Evolutionary conservation across 768 basidiomycete genomes (phyloP).

Genomic region (Psilocybe cyanescens): DNA sequence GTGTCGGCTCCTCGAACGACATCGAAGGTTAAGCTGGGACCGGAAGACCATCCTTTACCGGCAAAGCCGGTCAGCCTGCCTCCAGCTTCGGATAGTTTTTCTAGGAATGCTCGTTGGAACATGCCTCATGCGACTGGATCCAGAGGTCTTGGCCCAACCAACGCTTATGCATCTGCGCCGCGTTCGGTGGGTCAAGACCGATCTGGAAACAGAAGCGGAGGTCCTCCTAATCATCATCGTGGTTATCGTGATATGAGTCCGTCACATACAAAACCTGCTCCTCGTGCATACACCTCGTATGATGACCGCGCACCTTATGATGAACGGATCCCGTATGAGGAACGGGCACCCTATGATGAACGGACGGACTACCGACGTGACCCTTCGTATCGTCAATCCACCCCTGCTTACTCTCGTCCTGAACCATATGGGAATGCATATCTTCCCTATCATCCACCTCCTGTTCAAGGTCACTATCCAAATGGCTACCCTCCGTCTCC

Average conservation of each 20-base stretch:
- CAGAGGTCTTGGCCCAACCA: conserved; percentile 31
- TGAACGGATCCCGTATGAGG: neutral
- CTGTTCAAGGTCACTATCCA: conserved; percentile 15
- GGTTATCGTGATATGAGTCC: conserved; percentile 5
- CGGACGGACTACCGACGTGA: conserved; percentile 18
- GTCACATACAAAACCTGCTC: neutral
- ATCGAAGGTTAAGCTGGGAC: conserved; percentile 9
- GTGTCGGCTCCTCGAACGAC: conserved; percentile 1
- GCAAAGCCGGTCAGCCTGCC: conserved; percentile 8
- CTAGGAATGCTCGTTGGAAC: conserved; percentile 22
- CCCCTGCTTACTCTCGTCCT: conserved; percentile 19
- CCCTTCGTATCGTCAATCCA: conserved; percentile 11
- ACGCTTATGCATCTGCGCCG: conserved; percentile 26
- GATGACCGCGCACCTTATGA: conserved; percentile 13
- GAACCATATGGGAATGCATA: conserved; percentile 16
- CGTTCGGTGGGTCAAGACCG: conserved; percentile 31
- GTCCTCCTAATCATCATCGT: conserved; percentile 13
- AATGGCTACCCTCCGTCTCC: conserved; percentile 15
- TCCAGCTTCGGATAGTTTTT: conserved; percentile 4
- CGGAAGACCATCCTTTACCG: conserved; percentile 15
- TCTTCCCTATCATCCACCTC: conserved; percentile 16
- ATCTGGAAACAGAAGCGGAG: conserved; percentile 32
- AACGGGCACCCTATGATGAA: conserved; percentile 17
- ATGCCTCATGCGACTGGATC: conserved; percentile 30
- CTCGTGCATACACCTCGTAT: conserved; percentile 11